Percentiles rank a stretch among this genome's conserved stretches.
These are phyloP conservation scores for Colletotrichum sp. DNA, from an alignment of 2,329 filamentous ascomycete species.

Conservation along the genomic window DNA sequence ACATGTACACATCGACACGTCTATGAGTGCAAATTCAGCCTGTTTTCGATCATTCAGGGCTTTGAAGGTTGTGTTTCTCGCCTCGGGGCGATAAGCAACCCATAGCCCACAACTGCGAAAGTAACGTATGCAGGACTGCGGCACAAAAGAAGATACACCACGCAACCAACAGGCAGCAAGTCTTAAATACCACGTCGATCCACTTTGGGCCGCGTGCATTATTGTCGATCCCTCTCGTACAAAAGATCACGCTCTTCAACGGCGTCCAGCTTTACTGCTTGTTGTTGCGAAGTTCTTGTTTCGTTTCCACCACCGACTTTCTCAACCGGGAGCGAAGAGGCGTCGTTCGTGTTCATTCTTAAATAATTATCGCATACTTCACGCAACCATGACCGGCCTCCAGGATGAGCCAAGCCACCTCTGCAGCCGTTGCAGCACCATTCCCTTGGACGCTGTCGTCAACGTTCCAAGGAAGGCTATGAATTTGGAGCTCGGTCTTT, in stretches of 20 bases:
- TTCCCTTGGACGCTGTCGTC: not conserved
- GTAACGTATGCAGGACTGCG: not conserved
- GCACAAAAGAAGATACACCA: not conserved
- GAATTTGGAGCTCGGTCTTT: not conserved
- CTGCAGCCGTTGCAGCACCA: not conserved
- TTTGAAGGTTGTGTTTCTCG: no score
- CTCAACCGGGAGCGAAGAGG: not conserved
- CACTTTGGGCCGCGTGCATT: not conserved
- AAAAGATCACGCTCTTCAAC: not conserved
- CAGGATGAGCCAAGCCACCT: not conserved
- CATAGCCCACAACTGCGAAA: no score
- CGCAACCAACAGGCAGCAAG: not conserved
- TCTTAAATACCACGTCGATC: no score
- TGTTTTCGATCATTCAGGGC: no score
- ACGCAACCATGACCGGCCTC: not conserved
- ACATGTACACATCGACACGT: no score
- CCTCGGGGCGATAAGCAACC: no score
- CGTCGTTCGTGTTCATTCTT: rapidly evolving
- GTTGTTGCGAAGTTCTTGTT: rapidly evolving
- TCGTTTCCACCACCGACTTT: not conserved
- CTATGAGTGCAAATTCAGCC: no score
- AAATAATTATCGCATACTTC: not conserved
- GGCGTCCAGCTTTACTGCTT: not conserved
- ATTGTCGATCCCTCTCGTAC: not conserved
- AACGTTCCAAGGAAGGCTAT: rapidly evolving